Evolutionary conservation across 2,329 filamentous ascomycete species (phyloP).

Genomic region (Bipolaris cookei): DNA sequence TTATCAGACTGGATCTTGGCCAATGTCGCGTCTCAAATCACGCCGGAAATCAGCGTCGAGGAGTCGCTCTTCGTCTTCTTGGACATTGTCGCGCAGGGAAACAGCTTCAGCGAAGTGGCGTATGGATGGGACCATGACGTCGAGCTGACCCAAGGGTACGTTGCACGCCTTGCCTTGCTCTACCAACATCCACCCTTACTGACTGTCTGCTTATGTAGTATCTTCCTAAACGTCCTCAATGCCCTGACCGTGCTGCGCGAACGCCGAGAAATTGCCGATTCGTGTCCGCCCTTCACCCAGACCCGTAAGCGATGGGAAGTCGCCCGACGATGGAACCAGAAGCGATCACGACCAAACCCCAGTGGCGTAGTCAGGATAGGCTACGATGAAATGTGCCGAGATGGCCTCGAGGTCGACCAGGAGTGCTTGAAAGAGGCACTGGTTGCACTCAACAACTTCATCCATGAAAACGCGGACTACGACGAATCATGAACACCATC

Average conservation of each 20-base stretch:
- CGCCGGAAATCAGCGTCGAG: conserved; percentile 44
- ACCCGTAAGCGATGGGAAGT: conserved; percentile 44
- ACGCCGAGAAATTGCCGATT: conserved; percentile 39
- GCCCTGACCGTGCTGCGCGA: conserved; percentile 44
- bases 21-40: conserved; percentile 40
- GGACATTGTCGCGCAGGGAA: conserved; percentile 47
- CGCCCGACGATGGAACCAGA: conserved; percentile 37
- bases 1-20: conserved; percentile 48
- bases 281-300: conserved; percentile 41
- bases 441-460: conserved; percentile 48
- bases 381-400: conserved; percentile 40
- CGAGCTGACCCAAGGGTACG: conserved; percentile 45
- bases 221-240: conserved; percentile 46
- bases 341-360: conserved; percentile 36
- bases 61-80: conserved; percentile 49
- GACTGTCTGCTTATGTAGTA: conserved; percentile 27
- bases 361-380: conserved; percentile 42
- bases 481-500: conserved; percentile 27
- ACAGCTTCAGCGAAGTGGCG: conserved; percentile 42
- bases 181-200: conserved; percentile 7
- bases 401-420: conserved; percentile 44
- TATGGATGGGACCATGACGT: conserved; percentile 47
- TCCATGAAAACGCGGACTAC: conserved; percentile 44
- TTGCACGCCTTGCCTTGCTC: conserved; percentile 6
- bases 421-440: conserved; percentile 42